Percentiles rank a stretch among this genome's conserved stretches.
phyloP scores from a whole-genome alignment of 176 grass and related monocot species.

The Cenchrus purpureus region DNA sequence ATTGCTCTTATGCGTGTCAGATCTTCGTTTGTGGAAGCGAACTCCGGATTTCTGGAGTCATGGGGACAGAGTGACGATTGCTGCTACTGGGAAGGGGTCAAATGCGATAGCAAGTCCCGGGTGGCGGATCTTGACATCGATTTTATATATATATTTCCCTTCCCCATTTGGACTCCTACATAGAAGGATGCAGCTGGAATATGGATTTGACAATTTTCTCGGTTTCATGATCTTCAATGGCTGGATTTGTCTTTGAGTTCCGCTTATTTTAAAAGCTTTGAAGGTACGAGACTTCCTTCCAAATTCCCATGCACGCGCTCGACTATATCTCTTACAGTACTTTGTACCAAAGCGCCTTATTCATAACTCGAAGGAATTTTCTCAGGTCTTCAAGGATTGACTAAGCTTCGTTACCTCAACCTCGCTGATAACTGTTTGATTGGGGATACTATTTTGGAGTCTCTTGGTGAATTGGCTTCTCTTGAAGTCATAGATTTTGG shows the following conservation, averaged over 20 bases:
- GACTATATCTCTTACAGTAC: neutral
- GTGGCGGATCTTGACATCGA: neutral
- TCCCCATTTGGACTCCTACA: no score
- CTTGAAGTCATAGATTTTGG: neutral
- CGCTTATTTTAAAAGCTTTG: neutral
- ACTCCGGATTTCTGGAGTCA: neutral
- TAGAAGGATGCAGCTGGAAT: neutral
- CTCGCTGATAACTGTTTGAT: neutral
- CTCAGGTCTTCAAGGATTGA: conserved; percentile 1
- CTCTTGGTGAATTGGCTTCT: conserved; percentile 11
- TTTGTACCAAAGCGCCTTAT: neutral
- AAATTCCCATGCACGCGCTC: neutral
- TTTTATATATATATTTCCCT: no score
- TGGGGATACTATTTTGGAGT: neutral
- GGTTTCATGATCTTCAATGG: neutral
- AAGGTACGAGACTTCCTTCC: neutral
- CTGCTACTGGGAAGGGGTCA: conserved; percentile 10
- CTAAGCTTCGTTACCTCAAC: neutral
- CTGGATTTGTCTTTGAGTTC: neutral
- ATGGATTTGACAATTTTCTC: neutral
- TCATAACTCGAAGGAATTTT: neutral
- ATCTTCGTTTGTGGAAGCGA: neutral
- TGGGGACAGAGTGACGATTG: conserved; percentile 15
- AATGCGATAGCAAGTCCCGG: neutral
- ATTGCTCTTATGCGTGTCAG: neutral